phyloP scores from a whole-genome alignment of 768 basidiomycete species.

The Podaxis pistillaris region DNA sequence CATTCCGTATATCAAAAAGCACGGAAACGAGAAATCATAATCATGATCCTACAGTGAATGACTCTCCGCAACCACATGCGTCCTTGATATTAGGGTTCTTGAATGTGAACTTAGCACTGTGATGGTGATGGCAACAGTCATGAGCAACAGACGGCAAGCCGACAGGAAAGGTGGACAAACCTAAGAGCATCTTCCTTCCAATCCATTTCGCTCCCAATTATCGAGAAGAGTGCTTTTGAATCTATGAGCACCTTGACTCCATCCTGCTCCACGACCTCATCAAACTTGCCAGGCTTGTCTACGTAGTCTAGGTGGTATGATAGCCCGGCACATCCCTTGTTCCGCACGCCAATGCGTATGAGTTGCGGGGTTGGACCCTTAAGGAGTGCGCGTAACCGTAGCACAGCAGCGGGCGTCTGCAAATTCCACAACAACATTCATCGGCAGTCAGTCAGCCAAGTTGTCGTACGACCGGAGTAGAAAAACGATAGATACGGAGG shows the following conservation, averaged over 20 bases:
- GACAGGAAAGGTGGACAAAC: constrained; percentile 38
- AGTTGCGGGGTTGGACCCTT: constrained; percentile 86
- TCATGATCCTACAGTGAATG: constrained; percentile 65
- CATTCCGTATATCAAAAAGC: background rate
- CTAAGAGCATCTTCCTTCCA: constrained; percentile 94
- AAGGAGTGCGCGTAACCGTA: constrained; percentile 68
- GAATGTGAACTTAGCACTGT: constrained; percentile 77
- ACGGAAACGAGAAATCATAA: constrained; percentile 7
- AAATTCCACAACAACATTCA: background rate
- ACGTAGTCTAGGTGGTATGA: constrained; percentile 95
- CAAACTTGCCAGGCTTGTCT: constrained; percentile 84
- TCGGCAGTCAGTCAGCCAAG: background rate
- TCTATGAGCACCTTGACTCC: constrained; percentile 93
- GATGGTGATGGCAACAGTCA: constrained; percentile 6
- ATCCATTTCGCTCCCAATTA: constrained; percentile 99
- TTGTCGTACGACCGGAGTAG: background rate
- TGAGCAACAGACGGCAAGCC: background rate
- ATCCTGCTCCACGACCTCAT: constrained; percentile 96
- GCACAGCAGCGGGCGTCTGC: constrained; percentile 80
- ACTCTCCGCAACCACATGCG: constrained; percentile 94
- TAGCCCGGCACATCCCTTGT: constrained; percentile 93
- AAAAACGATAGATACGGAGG: constrained; percentile 10
- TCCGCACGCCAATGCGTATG: constrained; percentile 92
- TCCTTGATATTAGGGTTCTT: constrained; percentile 94
- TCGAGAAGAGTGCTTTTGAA: constrained; percentile 94